Evolutionary conservation across 225 moss, liverwort and hornwort genomes (phyloP).

Genomic region (Lunularia cruciata): DNA sequence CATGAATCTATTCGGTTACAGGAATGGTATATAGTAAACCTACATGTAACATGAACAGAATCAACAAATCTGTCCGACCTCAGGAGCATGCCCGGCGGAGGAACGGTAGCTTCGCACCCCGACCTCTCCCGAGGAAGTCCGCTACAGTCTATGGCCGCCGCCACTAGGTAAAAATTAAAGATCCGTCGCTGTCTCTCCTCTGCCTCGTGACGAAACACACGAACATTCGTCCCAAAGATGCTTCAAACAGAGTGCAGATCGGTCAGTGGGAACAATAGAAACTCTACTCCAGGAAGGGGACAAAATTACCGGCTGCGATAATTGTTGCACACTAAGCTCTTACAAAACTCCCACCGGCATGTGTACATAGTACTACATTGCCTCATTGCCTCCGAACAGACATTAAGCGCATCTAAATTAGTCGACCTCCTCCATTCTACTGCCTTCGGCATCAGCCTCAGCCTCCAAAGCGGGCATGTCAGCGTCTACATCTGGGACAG

Average conservation of each 20-base stretch:
- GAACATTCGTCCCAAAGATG: not conserved
- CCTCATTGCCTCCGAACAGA: not conserved
- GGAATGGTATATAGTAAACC: no score
- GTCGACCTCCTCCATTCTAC: constrained; percentile 62
- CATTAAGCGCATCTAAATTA: not conserved
- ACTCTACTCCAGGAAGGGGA: not conserved
- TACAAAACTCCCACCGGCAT: not conserved
- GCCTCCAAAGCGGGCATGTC: constrained; percentile 57
- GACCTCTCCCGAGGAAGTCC: constrained; percentile 5
- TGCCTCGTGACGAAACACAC: not conserved
- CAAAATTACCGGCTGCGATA: constrained; percentile 11
- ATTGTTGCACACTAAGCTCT: not conserved
- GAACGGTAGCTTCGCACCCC: constrained; percentile 6
- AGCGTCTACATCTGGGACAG: constrained; percentile 22
- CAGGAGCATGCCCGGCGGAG: constrained; percentile 2
- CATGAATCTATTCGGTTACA: not conserved
- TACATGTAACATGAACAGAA: no score
- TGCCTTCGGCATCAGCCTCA: constrained; percentile 52
- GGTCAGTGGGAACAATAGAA: not conserved
- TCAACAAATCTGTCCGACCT: not conserved
- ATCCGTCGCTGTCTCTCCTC: not conserved
- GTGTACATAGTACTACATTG: no score
- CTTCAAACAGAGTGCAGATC: not conserved
- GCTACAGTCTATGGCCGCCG: constrained; percentile 15
- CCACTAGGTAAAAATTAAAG: not conserved